Evolutionary conservation across 208 protist genomes (phyloP).

Genomic region (Wallacemonas sp.): DNA sequence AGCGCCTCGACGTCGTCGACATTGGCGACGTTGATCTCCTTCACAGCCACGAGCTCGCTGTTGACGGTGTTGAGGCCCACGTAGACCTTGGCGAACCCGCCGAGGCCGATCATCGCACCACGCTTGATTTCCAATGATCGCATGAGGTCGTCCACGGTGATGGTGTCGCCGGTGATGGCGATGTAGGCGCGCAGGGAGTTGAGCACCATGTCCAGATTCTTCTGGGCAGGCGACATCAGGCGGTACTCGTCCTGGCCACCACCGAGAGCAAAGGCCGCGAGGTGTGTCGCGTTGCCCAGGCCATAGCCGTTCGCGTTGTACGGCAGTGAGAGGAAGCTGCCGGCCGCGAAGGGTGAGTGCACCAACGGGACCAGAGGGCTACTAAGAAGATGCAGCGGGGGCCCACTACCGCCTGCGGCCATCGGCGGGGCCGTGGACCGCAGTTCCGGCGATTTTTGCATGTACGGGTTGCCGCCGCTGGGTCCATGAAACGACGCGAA

Average conservation of each 20-base stretch:
- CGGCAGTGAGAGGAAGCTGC: slow-evolving; percentile 1
- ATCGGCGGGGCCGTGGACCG: background rate
- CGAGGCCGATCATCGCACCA: slow-evolving; percentile 73
- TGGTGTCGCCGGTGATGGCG: slow-evolving; percentile 57
- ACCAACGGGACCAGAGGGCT: slow-evolving; percentile 1
- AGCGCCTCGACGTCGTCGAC: slow-evolving; percentile 73
- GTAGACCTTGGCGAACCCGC: slow-evolving; percentile 88
- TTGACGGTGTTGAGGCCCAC: slow-evolving; percentile 79
- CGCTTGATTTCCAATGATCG: slow-evolving; percentile 74
- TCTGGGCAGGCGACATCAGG: slow-evolving; percentile 20
- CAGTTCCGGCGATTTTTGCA: background rate
- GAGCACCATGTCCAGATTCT: slow-evolving; percentile 53
- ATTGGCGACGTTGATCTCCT: slow-evolving; percentile 84
- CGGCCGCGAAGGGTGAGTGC: background rate
- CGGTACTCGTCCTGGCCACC: slow-evolving; percentile 25
- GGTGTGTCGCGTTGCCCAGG: background rate
- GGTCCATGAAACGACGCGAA: background rate
- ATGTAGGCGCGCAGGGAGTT: slow-evolving; percentile 59
- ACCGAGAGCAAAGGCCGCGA: slow-evolving; percentile 16
- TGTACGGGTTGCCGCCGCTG: background rate
- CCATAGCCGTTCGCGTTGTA: background rate
- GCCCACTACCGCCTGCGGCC: background rate
- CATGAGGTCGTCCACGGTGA: slow-evolving; percentile 62
- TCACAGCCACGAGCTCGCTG: slow-evolving; percentile 87
- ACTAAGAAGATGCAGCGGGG: background rate